phyloP scores from a whole-genome alignment of 2,329 filamentous ascomycete genomes.

The Emmonsia crescens region DNA sequence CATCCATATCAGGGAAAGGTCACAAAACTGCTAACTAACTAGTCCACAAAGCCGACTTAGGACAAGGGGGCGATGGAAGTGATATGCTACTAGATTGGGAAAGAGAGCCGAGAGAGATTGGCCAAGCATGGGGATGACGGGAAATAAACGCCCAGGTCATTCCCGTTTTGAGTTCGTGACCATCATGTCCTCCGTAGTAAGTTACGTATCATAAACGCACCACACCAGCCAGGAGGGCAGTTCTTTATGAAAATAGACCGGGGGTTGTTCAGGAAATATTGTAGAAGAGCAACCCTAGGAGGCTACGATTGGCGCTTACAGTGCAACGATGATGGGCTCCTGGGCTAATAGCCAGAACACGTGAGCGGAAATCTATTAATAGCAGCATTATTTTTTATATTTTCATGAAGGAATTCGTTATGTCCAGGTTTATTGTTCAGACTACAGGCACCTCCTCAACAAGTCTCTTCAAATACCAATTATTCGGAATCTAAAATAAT shows the following conservation, averaged over 20 bases:
- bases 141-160: constrained; percentile 1
- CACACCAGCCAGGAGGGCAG: neutral
- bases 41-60: neutral
- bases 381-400: neutral
- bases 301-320: neutral
- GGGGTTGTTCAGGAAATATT: neutral
- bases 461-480: neutral
- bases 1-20: neutral
- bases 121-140: neutral
- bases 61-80: neutral
- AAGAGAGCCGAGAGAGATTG: neutral
- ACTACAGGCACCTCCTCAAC: neutral
- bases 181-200: neutral
- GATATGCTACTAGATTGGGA: neutral
- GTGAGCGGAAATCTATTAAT: neutral
- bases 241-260: constrained; percentile 1
- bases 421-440: neutral
- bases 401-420: neutral
- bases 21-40: neutral
- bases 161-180: neutral
- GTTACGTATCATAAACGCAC: constrained; percentile 4
- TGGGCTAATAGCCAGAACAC: neutral
- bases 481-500: neutral
- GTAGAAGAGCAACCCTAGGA: neutral
- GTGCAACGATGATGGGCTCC: neutral